Evolutionary conservation across 805 yeast species (phyloP).

Genomic region (Cyberlindnera mississippiensis): DNA sequence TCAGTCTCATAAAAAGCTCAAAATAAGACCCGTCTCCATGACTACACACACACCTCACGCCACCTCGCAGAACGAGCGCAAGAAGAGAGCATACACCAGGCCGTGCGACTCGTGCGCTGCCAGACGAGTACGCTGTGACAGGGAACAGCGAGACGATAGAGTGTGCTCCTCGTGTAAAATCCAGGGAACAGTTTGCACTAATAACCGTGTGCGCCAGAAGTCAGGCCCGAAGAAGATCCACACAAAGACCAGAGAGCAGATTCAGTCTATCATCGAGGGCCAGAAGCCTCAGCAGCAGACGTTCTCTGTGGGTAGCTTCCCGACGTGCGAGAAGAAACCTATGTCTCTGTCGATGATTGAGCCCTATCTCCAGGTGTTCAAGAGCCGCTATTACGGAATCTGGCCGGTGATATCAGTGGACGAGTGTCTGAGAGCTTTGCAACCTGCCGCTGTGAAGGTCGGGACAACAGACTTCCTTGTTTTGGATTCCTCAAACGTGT

Average conservation of each 20-base stretch:
- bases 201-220: constrained; percentile 19
- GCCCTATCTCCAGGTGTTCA: constrained; percentile 21
- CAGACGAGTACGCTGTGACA: constrained; percentile 24
- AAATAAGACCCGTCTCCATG: no score
- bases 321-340: constrained; percentile 14
- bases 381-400: constrained; percentile 23
- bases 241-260: constrained; percentile 21
- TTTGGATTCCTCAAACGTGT: constrained; percentile 8
- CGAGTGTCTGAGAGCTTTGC: constrained; percentile 9
- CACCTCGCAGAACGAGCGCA: no score
- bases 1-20: no score
- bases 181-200: constrained; percentile 20
- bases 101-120: constrained; percentile 27
- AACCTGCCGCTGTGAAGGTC: background rate
- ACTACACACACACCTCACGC: background rate
- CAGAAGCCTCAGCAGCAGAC: no score
- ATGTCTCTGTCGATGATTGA: constrained; percentile 8
- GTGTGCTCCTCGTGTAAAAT: constrained; percentile 20
- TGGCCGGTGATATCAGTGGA: constrained; percentile 23
- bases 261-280: constrained; percentile 9
- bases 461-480: constrained; percentile 2
- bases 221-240: constrained; percentile 25
- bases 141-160: constrained; percentile 7
- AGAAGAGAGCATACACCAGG: constrained; percentile 11
- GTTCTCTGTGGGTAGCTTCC: background rate